Base-by-base conservation (phyloP, 2,329 filamentous ascomycete genomes). In the Verticillium dahliae region DNA sequence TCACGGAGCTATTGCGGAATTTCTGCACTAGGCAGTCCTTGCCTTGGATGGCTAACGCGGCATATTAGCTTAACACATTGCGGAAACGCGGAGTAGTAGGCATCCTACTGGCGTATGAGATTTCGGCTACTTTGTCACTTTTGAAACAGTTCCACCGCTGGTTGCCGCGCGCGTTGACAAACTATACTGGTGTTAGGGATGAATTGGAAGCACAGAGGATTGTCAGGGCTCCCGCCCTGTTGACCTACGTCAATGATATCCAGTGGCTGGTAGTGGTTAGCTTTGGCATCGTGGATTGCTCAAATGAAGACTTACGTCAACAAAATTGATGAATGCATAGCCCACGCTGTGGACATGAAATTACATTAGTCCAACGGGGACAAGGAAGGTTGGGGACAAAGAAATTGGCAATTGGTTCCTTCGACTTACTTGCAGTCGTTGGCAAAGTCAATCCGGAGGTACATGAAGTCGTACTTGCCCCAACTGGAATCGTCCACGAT, bases 271-370 rank as follows among this genome's bases (percentile, higher is more conserved):
- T 37, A 38, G 27, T 57, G 57, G 70, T 86, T 69, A 84, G 77
- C 57, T 65, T 58, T 27, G 34, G 45, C 31, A 27, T 15, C 10
- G 54, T 34, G 33, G 10, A 11, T 33, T n/a, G 14, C 7, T 31
- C 15, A 3, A 34, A 33, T 9, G 33, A 5, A 41, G 22, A 70
- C 88, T 84, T 74, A 90, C 88, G 72, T 92, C 87, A 54, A 88
- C 85, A 68, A 98, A 97, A 75, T 99, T 97, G 77, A 99, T 92
- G 75, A 98, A 99, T 0, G 92, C 94, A 74, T 98, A 98, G 56
- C 95, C 95, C 62, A 98, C 94, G 72, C 92, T 96, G 65, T 65
- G 71, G 54, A 33, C 4, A 22, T 3, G 6, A 7, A 15, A 45
- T 45, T n/a, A 7, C 15, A n/a, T 45, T 9, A 45, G 39, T 13